Conservation (phyloP, 1,139 yeast species). For the Yamadazyma dendronema region DNA sequence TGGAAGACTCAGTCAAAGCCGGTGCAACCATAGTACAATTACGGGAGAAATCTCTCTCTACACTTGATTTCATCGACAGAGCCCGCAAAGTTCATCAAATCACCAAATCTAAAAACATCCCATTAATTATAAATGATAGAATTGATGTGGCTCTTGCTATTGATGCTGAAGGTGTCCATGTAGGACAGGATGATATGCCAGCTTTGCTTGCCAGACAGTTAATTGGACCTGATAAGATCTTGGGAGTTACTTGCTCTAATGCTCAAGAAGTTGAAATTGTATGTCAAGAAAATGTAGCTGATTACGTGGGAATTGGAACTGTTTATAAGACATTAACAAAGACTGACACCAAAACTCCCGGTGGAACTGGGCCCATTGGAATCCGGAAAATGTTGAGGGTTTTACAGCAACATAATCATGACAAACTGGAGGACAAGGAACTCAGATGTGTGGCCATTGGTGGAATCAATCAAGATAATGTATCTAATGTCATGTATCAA, state of each 20-base stretch:
- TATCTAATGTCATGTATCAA: constrained; percentile 53
- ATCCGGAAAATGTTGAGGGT: constrained; percentile 53
- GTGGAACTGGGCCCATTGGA: constrained; percentile 64
- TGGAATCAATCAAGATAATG: constrained; percentile 72
- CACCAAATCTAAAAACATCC: constrained; percentile 60
- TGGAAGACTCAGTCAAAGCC: constrained; percentile 57
- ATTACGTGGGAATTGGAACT: constrained; percentile 87
- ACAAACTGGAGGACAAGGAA: constrained; percentile 3
- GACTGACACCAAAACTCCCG: constrained; percentile 43
- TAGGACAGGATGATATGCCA: constrained; percentile 90
- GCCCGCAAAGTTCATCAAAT: constrained; percentile 63
- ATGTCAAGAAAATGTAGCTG: constrained; percentile 54
- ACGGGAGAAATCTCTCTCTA: constrained; percentile 74
- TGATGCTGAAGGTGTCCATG: constrained; percentile 90
- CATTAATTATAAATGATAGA: constrained; percentile 83
- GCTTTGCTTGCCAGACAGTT: constrained; percentile 57
- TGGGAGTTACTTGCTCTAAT: constrained; percentile 76
- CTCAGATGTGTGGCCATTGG: constrained; percentile 78
- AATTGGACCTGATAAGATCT: constrained; percentile 69
- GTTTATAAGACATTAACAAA: constrained; percentile 77
- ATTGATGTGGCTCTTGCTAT: constrained; percentile 88
- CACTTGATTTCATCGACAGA: constrained; percentile 61
- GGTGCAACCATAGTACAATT: constrained; percentile 85
- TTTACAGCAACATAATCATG: constrained; percentile 33
- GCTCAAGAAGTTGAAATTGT: constrained; percentile 59